Conservation (phyloP, 140 eudicot species). For the Bidens hawaiensis region DNA sequence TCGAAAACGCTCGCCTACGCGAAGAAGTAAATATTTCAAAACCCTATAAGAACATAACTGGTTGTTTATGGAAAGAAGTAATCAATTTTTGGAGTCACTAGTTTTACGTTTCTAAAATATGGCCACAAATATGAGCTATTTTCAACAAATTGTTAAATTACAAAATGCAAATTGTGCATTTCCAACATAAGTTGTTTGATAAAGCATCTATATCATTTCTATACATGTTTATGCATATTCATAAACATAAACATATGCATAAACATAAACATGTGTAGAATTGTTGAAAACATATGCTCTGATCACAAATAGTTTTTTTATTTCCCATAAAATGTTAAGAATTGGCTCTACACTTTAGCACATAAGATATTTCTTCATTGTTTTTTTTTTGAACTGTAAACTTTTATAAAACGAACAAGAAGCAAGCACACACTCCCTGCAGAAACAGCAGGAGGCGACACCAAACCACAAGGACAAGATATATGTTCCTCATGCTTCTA, state of each 20-base stretch:
- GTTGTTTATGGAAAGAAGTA: not conserved
- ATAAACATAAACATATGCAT: not conserved
- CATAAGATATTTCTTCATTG: too few species aligned
- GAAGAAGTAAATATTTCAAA: constrained; percentile 51
- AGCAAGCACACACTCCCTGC: too few species aligned
- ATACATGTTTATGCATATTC: not conserved
- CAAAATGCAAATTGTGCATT: not conserved
- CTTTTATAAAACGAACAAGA: too few species aligned
- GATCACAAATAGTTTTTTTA: not conserved
- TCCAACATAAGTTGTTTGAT: not conserved
- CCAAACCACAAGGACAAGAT: too few species aligned
- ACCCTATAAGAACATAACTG: not conserved
- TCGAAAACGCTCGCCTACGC: constrained; percentile 73
- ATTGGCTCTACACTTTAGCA: not conserved
- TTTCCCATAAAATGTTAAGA: not conserved
- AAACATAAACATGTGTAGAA: not conserved
- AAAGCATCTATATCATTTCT: not conserved
- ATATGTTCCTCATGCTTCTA: too few species aligned
- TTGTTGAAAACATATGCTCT: not conserved
- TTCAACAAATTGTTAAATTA: not conserved
- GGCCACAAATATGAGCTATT: not conserved
- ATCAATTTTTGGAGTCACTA: not conserved
- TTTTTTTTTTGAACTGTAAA: too few species aligned
- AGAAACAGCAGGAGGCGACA: too few species aligned
- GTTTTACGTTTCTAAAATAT: not conserved